Percentiles rank a stretch among this genome's conserved stretches.
Conservation (phyloP, 2,329 filamentous ascomycete genomes). For the Fusarium guadeloupense region DNA sequence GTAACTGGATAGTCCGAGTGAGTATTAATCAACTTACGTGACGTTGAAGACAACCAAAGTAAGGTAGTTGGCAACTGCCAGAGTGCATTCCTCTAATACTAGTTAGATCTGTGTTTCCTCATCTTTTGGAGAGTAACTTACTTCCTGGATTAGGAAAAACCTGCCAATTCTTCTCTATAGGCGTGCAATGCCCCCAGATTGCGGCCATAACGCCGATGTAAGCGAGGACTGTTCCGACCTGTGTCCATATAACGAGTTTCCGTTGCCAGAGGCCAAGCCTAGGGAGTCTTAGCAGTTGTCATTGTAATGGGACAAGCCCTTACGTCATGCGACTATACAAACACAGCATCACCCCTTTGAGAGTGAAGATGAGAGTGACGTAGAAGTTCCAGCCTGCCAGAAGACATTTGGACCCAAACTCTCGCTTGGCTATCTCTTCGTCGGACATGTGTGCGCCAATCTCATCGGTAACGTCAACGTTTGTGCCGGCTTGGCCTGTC, state of each 20-base stretch:
- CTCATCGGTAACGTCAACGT: slow-evolving; percentile 49
- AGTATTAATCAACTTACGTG: slow-evolving; percentile 37
- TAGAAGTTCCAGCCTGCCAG: slow-evolving; percentile 54
- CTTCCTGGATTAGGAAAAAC: slow-evolving; percentile 53
- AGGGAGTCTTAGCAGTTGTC: slow-evolving; percentile 4
- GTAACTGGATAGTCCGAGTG: neutral
- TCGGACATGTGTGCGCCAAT: slow-evolving; percentile 45
- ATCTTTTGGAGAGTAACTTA: slow-evolving; percentile 18
- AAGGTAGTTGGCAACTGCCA: slow-evolving; percentile 50
- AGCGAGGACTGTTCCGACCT: slow-evolving; percentile 41
- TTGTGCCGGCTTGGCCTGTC: slow-evolving; percentile 51
- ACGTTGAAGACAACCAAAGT: slow-evolving; percentile 51
- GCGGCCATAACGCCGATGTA: slow-evolving; percentile 48
- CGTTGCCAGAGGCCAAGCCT: slow-evolving; percentile 51
- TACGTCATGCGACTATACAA: slow-evolving; percentile 56
- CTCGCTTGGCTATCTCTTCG: slow-evolving; percentile 42
- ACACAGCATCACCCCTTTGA: slow-evolving; percentile 56
- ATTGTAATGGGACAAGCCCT: neutral
- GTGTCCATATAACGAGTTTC: slow-evolving; percentile 50
- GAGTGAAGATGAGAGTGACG: slow-evolving; percentile 53
- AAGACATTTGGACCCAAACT: slow-evolving; percentile 49
- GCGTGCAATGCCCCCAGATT: slow-evolving; percentile 51
- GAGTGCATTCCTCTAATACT: slow-evolving; percentile 45
- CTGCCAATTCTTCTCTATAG: slow-evolving; percentile 52
- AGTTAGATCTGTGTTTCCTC: neutral